Evolutionary conservation across 2,329 filamentous ascomycete species (phyloP), one percentile per base, ranked within the genome.

Genomic region (Clarireedia homoeocarpa): DNA sequence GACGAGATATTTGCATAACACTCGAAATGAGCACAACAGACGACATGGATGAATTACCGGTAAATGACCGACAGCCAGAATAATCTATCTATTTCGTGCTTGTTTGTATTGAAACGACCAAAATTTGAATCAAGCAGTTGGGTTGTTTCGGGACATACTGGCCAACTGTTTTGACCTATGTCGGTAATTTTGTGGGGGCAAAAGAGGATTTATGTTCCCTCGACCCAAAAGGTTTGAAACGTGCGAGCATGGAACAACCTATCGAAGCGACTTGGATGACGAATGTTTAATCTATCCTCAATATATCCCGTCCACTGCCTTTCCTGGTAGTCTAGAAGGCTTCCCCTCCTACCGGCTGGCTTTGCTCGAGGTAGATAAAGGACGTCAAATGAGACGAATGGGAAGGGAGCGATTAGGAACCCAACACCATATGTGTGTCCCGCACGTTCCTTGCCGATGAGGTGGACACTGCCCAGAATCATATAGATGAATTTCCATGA

Each of bases 391-490:
- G 45, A 49, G 49, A 49, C 45, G 30, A 54, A 44, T 49, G 7
- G 40, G 36, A 54, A 36, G 49, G 45, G 39, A 14, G 12, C 27
- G 9, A 49, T 54, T 50, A 54, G 52, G 36, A 42, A 49, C 12
- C 17, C 23, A 40, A n/a, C 39, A 9, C 38, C 48, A 26, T 47
- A 40, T 40, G 14, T 30, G 23, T 44, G 14, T 27, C 3, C 15
- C 26, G 26, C 4, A 36, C 30, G 30, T 34, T 34, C 30, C 9
- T 48, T 48, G 15, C 27, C 20, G 15, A 24, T 14, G 26, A 10
- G 23, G 17, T 42, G 45, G 14, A 14, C n/a, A 54, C 24, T 39
- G 9, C 42, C 36, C 23, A 54, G 52, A 42, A 26, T 44, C 36
- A 14, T 23, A 54, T 54, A 54, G 36, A 54, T 54, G 45, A 49